Evolutionary conservation across 495 filamentous ascomycete genomes (phyloP), one percentile per base, ranked within the genome.

Genomic region (Annulohypoxylon moriforme): DNA sequence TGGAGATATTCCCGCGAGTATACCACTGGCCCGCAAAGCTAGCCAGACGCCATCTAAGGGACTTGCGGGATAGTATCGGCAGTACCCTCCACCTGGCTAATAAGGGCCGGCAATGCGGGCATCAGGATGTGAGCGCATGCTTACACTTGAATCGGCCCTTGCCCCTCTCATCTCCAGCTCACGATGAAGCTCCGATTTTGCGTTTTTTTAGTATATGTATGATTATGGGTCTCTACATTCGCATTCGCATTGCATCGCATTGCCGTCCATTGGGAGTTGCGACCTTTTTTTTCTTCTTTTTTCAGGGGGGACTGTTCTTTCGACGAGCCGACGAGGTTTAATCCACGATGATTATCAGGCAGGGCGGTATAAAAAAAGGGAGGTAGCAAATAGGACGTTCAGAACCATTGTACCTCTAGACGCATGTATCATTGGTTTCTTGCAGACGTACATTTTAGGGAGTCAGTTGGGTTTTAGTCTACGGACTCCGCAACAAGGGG

Each of bases 1-100:
- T 18, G 79, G 70, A 22, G 82, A 81, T 46, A 84, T 85, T 7
- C 83, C 83, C 0, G 75, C 82, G 8, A 78, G 70, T 10, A 60
- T 85, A n/a, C 83, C 82, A 1, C 68, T 62, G 4, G 40, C 40
- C 1, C 58, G 40, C 11, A 71, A 55, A 50, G 42, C 31, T 6
- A 62, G 49, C 18, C 24, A 44, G 4, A 55, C 61, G 1, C 56
- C 67, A 11, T 57, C 60, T 8, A 57, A 18, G 55, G 49, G 61
- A 3, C 11, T 63, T 5, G 18, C 55, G 0, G 66, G 47, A 34
- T 73, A 64, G 31, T 8, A 52, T 24, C 24, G 7, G 24, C 22
- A 11, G 24, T 11, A 29, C 47, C 11, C 13, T 6, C 13, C 13
- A 20, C 22, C n/a, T 7, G 11, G 22, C 11, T 56, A 29, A 52